A percentile compares a stretch with the other conserved stretches of the same genome.
These are phyloP conservation scores for Blastomyces parvus DNA, from an alignment of 2,329 filamentous ascomycete genomes.

Conservation along the genomic window DNA sequence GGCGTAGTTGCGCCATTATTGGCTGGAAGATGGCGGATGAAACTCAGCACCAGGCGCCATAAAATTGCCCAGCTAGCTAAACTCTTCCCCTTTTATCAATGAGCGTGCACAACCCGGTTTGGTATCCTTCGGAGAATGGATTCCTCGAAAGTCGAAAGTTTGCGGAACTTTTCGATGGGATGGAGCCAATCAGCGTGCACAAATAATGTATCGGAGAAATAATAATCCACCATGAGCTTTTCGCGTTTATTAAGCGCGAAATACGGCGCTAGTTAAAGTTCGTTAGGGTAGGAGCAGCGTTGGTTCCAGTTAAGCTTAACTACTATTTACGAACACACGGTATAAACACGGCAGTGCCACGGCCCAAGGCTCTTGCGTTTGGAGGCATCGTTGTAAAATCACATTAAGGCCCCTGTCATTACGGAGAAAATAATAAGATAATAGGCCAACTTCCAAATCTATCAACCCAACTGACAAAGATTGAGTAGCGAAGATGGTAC, in stretches of 20 bases:
- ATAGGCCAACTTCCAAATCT: background rate
- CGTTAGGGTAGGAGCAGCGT: background rate
- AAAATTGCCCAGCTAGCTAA: background rate
- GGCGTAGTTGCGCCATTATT: slow-evolving; percentile 1
- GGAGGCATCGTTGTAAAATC: background rate
- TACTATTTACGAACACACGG: no score
- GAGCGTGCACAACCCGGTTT: background rate
- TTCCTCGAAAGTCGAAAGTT: background rate
- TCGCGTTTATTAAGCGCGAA: background rate
- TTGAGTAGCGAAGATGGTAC: background rate
- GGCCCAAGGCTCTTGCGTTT: background rate
- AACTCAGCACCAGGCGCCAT: background rate
- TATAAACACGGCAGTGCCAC: background rate
- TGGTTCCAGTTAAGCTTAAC: no score
- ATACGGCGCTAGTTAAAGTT: background rate
- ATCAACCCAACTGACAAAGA: background rate
- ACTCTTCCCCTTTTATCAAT: background rate
- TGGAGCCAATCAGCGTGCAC: background rate
- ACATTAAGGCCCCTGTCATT: background rate
- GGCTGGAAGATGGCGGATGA: background rate
- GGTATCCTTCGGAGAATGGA: background rate
- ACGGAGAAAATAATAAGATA: background rate
- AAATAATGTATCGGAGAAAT: background rate
- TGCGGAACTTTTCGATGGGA: background rate
- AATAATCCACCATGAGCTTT: background rate